A percentile compares a stretch with the other conserved stretches of the same genome.
phyloP scores from a whole-genome alignment of 176 grass and related monocot genomes.

The Bonia amplexicaulis region DNA sequence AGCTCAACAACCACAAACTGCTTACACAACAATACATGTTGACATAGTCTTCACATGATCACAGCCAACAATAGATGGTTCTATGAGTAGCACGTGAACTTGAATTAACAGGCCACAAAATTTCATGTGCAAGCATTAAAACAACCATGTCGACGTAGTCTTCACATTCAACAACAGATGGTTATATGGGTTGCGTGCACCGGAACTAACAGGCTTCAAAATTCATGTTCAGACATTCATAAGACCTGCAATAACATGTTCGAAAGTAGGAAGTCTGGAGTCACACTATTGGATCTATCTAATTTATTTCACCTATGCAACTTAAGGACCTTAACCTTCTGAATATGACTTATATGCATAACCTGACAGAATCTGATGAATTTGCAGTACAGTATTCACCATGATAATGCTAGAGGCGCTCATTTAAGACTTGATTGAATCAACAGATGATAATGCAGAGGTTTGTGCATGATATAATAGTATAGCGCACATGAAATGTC shows the following conservation, averaged over 20 bases:
- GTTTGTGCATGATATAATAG: not conserved
- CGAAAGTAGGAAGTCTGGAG: not conserved
- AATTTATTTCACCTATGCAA: not conserved
- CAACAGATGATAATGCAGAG: not conserved
- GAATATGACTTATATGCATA: not conserved
- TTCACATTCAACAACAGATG: not conserved
- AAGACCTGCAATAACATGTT: not conserved
- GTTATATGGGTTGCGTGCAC: not conserved
- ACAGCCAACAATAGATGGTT: slow-evolving; percentile 8
- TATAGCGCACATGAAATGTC: not conserved
- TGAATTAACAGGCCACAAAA: not conserved
- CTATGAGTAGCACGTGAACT: not conserved
- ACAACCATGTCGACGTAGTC: not conserved
- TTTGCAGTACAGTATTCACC: not conserved
- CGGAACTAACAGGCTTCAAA: not conserved
- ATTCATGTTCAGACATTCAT: not conserved
- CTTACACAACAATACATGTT: not conserved
- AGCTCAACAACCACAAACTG: not conserved
- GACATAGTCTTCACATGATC: not conserved
- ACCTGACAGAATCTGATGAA: not conserved
- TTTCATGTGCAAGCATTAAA: not conserved
- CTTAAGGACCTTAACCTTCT: not conserved
- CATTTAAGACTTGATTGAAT: slow-evolving; percentile 7
- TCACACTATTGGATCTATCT: not conserved
- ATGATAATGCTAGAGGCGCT: not conserved